Conservation (phyloP, 2,329 filamentous ascomycete species). For the Colletotrichum trifolii region DNA sequence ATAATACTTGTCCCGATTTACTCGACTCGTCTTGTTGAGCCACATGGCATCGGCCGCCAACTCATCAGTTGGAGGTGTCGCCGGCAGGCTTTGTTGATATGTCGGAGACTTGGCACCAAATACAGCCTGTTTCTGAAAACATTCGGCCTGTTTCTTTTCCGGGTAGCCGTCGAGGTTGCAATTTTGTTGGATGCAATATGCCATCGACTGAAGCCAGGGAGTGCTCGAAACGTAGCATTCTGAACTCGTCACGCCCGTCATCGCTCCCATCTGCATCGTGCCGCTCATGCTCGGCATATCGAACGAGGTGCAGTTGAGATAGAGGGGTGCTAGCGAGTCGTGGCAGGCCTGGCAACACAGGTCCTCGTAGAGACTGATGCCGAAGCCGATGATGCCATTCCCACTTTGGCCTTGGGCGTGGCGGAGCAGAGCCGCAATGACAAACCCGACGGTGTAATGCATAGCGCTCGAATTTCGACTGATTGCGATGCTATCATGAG, state of each 20-base stretch:
- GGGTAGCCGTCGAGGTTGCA: slow-evolving; percentile 39
- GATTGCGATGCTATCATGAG: no score
- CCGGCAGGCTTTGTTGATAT: slow-evolving; percentile 39
- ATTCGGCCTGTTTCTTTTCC: slow-evolving; percentile 30
- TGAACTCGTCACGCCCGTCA: slow-evolving; percentile 33
- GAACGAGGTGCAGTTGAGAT: slow-evolving; percentile 17
- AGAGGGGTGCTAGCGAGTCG: slow-evolving; percentile 17
- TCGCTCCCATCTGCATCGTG: slow-evolving; percentile 29
- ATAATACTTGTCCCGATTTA: slow-evolving; percentile 10
- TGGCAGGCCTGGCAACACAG: slow-evolving; percentile 23
- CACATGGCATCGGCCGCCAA: slow-evolving; percentile 13
- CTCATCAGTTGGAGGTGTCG: slow-evolving; percentile 6
- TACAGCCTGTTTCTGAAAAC: slow-evolving; percentile 16
- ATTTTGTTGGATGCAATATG: slow-evolving; percentile 48
- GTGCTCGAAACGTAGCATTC: slow-evolving; percentile 45
- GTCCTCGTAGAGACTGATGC: slow-evolving; percentile 12
- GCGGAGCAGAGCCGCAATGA: not conserved
- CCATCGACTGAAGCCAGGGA: slow-evolving; percentile 47
- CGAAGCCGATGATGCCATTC: slow-evolving; percentile 25
- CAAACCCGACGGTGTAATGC: not conserved
- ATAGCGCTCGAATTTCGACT: not conserved
- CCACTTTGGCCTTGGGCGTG: slow-evolving; percentile 3
- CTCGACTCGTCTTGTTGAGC: slow-evolving; percentile 14
- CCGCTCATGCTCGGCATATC: slow-evolving; percentile 1
- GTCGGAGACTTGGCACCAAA: slow-evolving; percentile 29